A percentile compares a stretch with the other conserved stretches of the same genome.
Conservation (phyloP, 208 protist species). For the Vickermania ingenoplastis region DNA sequence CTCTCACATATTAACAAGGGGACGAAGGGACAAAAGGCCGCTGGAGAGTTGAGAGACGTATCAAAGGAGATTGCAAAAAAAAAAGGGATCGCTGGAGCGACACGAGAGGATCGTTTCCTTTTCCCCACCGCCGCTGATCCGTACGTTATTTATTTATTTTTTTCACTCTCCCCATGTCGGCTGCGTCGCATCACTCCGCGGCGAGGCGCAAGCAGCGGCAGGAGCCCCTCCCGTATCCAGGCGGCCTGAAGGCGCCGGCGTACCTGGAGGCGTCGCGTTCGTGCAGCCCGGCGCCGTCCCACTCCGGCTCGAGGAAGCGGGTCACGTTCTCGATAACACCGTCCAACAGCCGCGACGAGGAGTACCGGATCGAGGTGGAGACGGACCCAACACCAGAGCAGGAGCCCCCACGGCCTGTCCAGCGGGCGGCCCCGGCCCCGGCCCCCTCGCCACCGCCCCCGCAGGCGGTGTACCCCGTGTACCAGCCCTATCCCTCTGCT, state of each 20-base stretch:
- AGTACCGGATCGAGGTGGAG: not conserved
- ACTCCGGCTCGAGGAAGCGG: not conserved
- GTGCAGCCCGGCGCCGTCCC: not conserved
- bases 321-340: not conserved
- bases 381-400: not conserved
- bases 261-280: not conserved
- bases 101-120: too few relatives aligned
- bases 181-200: too few relatives aligned
- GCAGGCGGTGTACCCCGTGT: not conserved
- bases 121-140: too few relatives aligned
- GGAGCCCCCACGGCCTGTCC: not conserved
- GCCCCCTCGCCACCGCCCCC: not conserved
- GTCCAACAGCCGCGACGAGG: not conserved
- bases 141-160: too few relatives aligned
- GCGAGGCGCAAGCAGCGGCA: too few relatives aligned
- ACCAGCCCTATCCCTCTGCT: too few relatives aligned
- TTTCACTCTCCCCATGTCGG: too few relatives aligned
- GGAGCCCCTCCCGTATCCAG: not conserved
- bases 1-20: too few relatives aligned
- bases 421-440: not conserved
- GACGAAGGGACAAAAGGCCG: too few relatives aligned
- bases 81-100: too few relatives aligned
- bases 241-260: not conserved
- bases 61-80: too few relatives aligned
- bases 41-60: too few relatives aligned